A percentile compares a stretch with the other conserved stretches of the same genome.
Evolutionary conservation across 306 rosid genomes (phyloP).

Genomic region (Gleditsia sinensis): DNA sequence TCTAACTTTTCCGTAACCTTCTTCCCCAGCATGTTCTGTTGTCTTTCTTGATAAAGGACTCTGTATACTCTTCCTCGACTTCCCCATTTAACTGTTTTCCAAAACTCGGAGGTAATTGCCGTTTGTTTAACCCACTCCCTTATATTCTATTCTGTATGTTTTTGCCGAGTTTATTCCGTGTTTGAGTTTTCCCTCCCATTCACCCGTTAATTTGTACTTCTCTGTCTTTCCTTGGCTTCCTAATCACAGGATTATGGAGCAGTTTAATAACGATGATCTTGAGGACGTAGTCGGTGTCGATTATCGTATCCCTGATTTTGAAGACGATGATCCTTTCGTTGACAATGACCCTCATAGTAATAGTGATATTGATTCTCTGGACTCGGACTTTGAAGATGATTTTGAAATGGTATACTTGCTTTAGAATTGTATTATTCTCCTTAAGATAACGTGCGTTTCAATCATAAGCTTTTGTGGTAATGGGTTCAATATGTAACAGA

Average conservation of each 20-base stretch:
- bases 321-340: constrained; percentile 37
- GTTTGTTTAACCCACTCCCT: not conserved
- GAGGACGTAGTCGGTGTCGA: constrained; percentile 54
- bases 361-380: not conserved
- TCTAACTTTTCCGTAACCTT: no score
- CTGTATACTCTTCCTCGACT: not conserved
- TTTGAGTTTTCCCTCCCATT: not conserved
- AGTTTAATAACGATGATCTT: constrained; percentile 70
- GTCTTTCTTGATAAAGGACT: no score
- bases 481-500: constrained; percentile 38
- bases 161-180: not conserved
- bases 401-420: constrained; percentile 44
- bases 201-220: not conserved
- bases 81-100: not conserved
- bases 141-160: not conserved
- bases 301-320: constrained; percentile 53
- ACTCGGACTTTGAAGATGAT: constrained; percentile 71
- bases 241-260: constrained; percentile 48
- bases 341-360: constrained; percentile 23
- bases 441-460: not conserved
- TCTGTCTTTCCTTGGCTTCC: not conserved
- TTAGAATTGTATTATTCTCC: not conserved
- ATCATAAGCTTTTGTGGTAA: not conserved
- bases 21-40: not conserved
- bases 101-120: not conserved